Base-by-base conservation (phyloP, 1,284 basidiomycete genomes). In the Vanrija humicola region DNA sequence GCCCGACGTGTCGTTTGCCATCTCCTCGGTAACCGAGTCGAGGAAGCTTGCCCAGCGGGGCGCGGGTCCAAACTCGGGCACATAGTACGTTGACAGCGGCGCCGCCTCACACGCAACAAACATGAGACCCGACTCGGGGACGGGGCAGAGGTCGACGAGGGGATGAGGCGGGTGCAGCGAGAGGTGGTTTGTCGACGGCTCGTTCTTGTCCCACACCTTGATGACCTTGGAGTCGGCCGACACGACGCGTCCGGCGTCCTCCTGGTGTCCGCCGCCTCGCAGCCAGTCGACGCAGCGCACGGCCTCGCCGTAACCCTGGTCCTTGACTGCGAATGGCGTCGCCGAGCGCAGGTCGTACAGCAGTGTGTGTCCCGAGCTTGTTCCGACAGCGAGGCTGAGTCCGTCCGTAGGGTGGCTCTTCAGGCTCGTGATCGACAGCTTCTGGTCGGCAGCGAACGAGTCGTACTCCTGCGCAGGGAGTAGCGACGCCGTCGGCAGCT, bases 31-130 rank as follows among this genome's bases (percentile, higher is more conserved):
- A 70, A 98, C 87, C 65, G 90, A 92, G 78, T 99, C 96, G 56
- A 99, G 83, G 85, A 98, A 99, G 69, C 86, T 87, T 48, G 91
- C 93, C 96, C 96, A 99, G 64, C 85, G 84, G 0, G 96, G 95
- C 14, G 96, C 96, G 3, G 94, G 94, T 0, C 96, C 96, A 6
- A 99, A 83, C 64, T 95, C 89, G 16, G 95, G 96, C 43, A 98
- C 87, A 72, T 94, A 98, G 76, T 89, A 95, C 5, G 87, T 85
- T 23, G 84, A 87, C 86, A 97, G 89, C 61, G 89, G 87, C 49
- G 93, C 90, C 18, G 90, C 89, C 72, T 97, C 93, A 71, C 95
- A 95, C 12, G 93, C 90, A 23, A 87, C 85, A 78, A 97, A 83
- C 40, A 96, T 76, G 25, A 97, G 78, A 14, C 93, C 93, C 49